Conservation (phyloP, 2,329 filamentous ascomycete species). For the Furcasterigmium sp. region DNA sequence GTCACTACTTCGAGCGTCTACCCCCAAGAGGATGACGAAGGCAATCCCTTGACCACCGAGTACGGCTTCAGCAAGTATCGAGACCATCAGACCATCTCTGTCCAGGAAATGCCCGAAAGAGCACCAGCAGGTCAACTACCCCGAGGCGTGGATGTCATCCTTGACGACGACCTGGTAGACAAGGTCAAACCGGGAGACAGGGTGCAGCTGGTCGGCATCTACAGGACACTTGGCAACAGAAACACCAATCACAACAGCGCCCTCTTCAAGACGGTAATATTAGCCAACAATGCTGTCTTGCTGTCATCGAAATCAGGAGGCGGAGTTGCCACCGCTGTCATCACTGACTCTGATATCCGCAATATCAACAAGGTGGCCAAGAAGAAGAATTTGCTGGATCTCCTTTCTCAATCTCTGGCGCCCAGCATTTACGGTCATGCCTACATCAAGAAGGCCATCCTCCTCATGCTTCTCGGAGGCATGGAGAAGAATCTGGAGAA, state of each 20-base stretch:
- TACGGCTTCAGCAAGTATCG: slow-evolving; percentile 95
- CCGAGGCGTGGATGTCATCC: slow-evolving; percentile 89
- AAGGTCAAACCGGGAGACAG: slow-evolving; percentile 91
- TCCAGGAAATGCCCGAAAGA: slow-evolving; percentile 98
- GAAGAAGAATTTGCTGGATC: slow-evolving; percentile 86
- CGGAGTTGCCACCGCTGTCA: slow-evolving; percentile 83
- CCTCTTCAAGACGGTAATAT: slow-evolving; percentile 87
- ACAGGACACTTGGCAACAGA: slow-evolving; percentile 87
- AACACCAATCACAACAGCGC: slow-evolving; percentile 88
- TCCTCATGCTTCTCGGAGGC: slow-evolving; percentile 90
- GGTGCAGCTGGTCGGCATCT: slow-evolving; percentile 95
- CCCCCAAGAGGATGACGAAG: slow-evolving; percentile 87
- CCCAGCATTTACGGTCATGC: slow-evolving; percentile 97
- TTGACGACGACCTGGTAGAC: slow-evolving; percentile 96
- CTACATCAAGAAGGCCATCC: slow-evolving; percentile 94
- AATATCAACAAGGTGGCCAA: slow-evolving; percentile 98
- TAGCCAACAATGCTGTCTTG: slow-evolving; percentile 92
- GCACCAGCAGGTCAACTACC: slow-evolving; percentile 94
- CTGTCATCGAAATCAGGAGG: slow-evolving; percentile 95
- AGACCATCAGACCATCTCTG: slow-evolving; percentile 95
- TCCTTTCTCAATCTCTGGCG: slow-evolving; percentile 89
- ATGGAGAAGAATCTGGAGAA: slow-evolving; percentile 99
- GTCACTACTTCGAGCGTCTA: slow-evolving; percentile 88
- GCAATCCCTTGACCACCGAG: slow-evolving; percentile 88
- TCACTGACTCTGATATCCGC: slow-evolving; percentile 94